phyloP scores from a whole-genome alignment of 495 filamentous ascomycete genomes.

The Daldinia loculata region DNA sequence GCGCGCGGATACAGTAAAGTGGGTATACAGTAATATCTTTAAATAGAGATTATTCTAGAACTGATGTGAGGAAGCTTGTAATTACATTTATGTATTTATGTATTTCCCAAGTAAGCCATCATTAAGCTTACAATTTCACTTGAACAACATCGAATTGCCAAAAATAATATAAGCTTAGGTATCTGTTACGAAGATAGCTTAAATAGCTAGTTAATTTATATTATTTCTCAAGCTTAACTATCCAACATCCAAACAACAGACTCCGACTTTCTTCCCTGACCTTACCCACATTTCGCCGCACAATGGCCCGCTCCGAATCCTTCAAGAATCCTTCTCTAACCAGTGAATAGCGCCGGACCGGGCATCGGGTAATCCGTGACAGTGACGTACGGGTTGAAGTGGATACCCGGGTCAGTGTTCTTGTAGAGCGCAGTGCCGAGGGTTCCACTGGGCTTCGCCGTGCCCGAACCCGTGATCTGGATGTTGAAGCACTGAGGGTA shows the following conservation, averaged over 20 bases:
- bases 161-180: not conserved
- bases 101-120: too few relatives aligned
- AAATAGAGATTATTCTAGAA: not conserved
- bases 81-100: too few relatives aligned
- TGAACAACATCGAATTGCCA: not conserved
- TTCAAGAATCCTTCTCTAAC: constrained; percentile 16
- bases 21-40: not conserved
- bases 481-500: constrained; percentile 76
- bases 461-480: constrained; percentile 67
- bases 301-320: not conserved
- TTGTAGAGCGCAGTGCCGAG: constrained; percentile 65
- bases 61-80: too few relatives aligned
- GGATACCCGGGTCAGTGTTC: constrained; percentile 63
- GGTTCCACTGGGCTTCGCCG: constrained; percentile 60
- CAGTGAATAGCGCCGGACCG: constrained; percentile 44
- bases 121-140: too few relatives aligned
- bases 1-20: not conserved
- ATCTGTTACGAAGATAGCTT: not conserved
- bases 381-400: constrained; percentile 63
- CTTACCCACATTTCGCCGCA: not conserved
- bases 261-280: not conserved
- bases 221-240: not conserved
- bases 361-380: constrained; percentile 48
- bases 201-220: not conserved
- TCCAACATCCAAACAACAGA: not conserved